phyloP scores from a whole-genome alignment of 176 grass and related monocot genomes.

The Carex cristatella region DNA sequence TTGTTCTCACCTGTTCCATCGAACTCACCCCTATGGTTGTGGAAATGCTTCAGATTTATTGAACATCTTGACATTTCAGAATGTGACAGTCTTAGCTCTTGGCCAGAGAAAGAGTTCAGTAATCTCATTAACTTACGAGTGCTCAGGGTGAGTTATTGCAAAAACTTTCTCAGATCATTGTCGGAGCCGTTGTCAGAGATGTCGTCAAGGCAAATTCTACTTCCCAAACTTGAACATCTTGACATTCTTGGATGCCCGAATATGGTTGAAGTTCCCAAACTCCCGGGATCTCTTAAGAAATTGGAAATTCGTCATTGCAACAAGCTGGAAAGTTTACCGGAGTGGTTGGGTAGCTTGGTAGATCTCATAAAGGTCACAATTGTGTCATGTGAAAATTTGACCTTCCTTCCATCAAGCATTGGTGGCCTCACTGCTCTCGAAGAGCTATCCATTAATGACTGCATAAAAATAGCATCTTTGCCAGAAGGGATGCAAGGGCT shows the following conservation, averaged over 20 bases:
- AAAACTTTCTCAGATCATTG: neutral
- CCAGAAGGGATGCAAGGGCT: too few species aligned
- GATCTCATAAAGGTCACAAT: neutral
- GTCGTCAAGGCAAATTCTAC: neutral
- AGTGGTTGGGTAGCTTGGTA: too few species aligned
- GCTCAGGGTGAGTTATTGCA: rapidly evolving
- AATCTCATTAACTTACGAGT: neutral
- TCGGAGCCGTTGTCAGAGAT: neutral
- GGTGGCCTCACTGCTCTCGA: too few species aligned
- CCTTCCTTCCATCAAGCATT: too few species aligned
- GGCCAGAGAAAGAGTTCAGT: neutral
- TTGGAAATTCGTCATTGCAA: too few species aligned
- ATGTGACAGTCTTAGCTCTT: neutral
- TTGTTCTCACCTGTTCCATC: neutral
- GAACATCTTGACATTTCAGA: rapidly evolving
- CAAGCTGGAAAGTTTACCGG: too few species aligned
- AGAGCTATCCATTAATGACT: rapidly evolving
- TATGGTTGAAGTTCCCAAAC: too few species aligned
- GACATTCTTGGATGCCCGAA: too few species aligned
- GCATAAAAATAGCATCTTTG: too few species aligned
- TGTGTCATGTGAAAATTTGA: too few species aligned
- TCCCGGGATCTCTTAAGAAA: too few species aligned
- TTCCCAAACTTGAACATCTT: neutral
- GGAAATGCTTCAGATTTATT: neutral
- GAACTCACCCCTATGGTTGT: neutral